Conservation (phyloP, 2,329 filamentous ascomycete genomes). For the Cytospora schulzeri region DNA sequence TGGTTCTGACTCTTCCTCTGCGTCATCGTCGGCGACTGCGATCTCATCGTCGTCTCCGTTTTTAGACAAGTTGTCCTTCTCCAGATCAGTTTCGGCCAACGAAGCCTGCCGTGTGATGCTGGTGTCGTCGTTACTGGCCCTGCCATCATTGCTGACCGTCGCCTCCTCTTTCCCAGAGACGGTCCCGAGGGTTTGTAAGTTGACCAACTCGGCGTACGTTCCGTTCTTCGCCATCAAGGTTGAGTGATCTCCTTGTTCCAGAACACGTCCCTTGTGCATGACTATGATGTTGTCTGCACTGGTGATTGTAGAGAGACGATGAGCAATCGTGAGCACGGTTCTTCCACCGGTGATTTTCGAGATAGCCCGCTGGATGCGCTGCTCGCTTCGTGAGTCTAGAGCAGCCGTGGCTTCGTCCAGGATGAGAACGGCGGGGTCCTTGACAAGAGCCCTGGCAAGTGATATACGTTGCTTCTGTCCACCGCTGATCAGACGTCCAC, state of each 20-base stretch:
- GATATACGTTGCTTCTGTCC: slow-evolving; percentile 64
- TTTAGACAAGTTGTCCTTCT: slow-evolving; percentile 5
- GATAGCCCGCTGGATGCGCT: slow-evolving; percentile 53
- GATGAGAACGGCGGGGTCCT: slow-evolving; percentile 59
- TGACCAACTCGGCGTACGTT: slow-evolving; percentile 55
- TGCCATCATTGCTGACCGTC: not conserved
- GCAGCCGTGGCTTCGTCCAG: slow-evolving; percentile 65
- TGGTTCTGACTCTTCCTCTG: slow-evolving; percentile 1
- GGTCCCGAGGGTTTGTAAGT: slow-evolving; percentile 15
- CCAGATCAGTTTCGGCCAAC: slow-evolving; percentile 11
- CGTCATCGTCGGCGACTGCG: not conserved
- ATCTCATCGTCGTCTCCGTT: not conserved
- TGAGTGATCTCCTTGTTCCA: slow-evolving; percentile 42
- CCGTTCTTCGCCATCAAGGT: slow-evolving; percentile 58
- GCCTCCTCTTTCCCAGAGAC: not conserved
- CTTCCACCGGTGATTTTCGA: slow-evolving; percentile 47
- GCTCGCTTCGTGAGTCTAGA: slow-evolving; percentile 60
- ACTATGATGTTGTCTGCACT: slow-evolving; percentile 62
- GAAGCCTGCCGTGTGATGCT: slow-evolving; percentile 2
- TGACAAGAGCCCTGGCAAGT: slow-evolving; percentile 59
- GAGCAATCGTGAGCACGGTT: slow-evolving; percentile 60
- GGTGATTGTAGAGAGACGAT: slow-evolving; percentile 49
- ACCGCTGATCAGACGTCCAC: slow-evolving; percentile 58
- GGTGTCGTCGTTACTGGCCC: not conserved
- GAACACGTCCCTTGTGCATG: slow-evolving; percentile 24